Percentiles rank a stretch among this genome's conserved stretches.
phyloP scores from a whole-genome alignment of 306 rosid genomes.

The Comarum palustre region DNA sequence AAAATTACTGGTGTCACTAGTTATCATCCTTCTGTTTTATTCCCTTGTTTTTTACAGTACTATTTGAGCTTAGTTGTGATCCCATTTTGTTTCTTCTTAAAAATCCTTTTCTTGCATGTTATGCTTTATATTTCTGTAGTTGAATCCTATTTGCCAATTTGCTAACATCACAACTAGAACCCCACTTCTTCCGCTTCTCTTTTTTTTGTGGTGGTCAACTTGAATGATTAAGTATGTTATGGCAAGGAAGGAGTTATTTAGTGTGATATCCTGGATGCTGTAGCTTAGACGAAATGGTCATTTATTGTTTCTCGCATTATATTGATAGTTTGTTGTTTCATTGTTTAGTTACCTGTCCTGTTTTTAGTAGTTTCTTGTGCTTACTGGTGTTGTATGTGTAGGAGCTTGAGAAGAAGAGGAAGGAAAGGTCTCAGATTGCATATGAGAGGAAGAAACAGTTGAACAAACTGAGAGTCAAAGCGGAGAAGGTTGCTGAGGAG shows the following conservation, averaged over 20 bases:
- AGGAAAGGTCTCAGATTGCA: constrained; percentile 51
- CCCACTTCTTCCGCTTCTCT: too few relatives aligned
- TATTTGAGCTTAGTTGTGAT: not conserved
- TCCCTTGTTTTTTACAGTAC: not conserved
- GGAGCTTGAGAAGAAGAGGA: constrained; percentile 80
- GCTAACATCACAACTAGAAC: not conserved
- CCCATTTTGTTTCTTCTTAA: not conserved
- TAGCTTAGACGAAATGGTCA: not conserved
- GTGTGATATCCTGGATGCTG: not conserved
- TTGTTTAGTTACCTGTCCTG: not conserved
- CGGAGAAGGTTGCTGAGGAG: constrained; percentile 63
- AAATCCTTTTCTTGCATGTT: not conserved
- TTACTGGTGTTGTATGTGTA: not conserved
- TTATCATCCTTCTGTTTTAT: not conserved
- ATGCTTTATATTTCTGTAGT: not conserved
- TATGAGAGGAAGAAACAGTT: constrained; percentile 79
- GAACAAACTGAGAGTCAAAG: constrained; percentile 58
- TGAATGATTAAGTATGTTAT: too few relatives aligned
- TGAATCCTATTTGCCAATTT: not conserved
- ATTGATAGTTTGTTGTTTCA: not conserved
- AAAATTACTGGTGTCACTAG: not conserved
- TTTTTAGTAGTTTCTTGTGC: not conserved
- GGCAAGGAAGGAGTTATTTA: not conserved
- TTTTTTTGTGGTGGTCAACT: too few relatives aligned
- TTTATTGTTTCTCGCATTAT: not conserved